phyloP scores from a whole-genome alignment of 371 early-diverging fungal genomes.

The Rhizopus arrhizus region DNA sequence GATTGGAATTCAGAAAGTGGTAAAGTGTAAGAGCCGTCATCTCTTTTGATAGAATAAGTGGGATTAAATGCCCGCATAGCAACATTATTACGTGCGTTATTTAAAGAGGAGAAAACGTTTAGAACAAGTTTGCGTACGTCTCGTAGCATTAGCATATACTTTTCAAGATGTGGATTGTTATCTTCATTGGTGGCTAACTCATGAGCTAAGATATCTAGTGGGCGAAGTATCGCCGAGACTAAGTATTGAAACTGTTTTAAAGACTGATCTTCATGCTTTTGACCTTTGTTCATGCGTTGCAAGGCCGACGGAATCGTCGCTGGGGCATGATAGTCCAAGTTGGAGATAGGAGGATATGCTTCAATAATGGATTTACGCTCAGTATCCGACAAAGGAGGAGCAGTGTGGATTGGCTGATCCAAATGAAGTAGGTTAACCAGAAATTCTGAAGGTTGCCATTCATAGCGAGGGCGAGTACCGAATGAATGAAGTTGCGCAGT shows the following conservation, averaged over 20 bases:
- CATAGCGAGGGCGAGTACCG: conserved; percentile 14
- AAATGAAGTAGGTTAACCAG: neutral
- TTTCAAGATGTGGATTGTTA: conserved; percentile 1
- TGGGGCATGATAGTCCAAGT: conserved; percentile 17
- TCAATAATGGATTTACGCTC: conserved; percentile 24
- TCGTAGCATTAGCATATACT: conserved; percentile 4
- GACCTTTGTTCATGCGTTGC: conserved; percentile 16
- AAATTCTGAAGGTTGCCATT: conserved; percentile 14
- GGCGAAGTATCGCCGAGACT: conserved; percentile 7
- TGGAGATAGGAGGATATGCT: conserved; percentile 16
- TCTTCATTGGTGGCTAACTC: neutral
- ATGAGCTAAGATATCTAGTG: conserved; percentile 16
- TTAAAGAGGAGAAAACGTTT: conserved; percentile 10
- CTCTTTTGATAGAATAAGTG: neutral
- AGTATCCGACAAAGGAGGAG: neutral
- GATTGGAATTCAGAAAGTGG: neutral
- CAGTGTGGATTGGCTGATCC: conserved; percentile 2
- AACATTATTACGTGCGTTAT: conserved; percentile 8
- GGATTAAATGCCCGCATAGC: conserved; percentile 17
- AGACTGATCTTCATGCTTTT: conserved; percentile 13
- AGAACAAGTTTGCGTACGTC: conserved; percentile 16
- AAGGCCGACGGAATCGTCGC: conserved; percentile 14
- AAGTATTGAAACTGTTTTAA: conserved; percentile 19
- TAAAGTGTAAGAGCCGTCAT: neutral
- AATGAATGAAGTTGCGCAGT: conserved; percentile 10